Evolutionary conservation across 83 land plant species (phyloP).

Genomic region (Isoetes engelmannii): DNA sequence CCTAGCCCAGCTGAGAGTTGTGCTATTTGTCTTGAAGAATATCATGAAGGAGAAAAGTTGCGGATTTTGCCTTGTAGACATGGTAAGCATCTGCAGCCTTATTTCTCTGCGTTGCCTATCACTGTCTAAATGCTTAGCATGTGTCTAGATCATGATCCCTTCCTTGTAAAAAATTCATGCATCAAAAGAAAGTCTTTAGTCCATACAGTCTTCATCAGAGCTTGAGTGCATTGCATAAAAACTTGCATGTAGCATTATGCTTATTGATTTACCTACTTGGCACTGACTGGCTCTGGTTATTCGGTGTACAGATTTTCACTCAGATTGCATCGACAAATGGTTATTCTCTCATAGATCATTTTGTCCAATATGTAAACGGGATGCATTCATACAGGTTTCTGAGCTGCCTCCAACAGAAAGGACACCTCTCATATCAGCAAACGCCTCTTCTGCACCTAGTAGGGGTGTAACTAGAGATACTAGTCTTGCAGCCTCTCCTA

Average conservation of each 20-base stretch:
- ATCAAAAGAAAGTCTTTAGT: neutral
- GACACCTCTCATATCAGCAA: slow-evolving; percentile 4
- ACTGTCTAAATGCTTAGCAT: neutral
- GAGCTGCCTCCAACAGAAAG: slow-evolving; percentile 5
- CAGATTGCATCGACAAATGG: slow-evolving; percentile 13
- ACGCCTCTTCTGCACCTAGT: neutral
- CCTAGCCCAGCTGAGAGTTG: neutral
- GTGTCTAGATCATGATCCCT: neutral
- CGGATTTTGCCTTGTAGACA: slow-evolving; percentile 7
- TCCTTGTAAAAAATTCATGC: neutral
- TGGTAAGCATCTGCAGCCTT: neutral
- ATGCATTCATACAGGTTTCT: slow-evolving; percentile 2
- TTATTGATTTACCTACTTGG: neutral
- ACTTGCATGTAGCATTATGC: neutral
- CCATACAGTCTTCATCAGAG: neutral
- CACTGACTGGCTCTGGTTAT: neutral
- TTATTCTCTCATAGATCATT: slow-evolving; percentile 6
- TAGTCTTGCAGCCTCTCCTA: no score
- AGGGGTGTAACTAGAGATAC: no score
- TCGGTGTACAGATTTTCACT: slow-evolving; percentile 6
- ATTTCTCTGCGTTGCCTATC: neutral
- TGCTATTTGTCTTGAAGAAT: slow-evolving; percentile 10
- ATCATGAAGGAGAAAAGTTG: neutral
- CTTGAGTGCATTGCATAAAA: neutral
- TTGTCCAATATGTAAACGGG: slow-evolving; percentile 20